Evolutionary conservation across 768 basidiomycete species (phyloP).

Genomic region (Lentinula sp.): DNA sequence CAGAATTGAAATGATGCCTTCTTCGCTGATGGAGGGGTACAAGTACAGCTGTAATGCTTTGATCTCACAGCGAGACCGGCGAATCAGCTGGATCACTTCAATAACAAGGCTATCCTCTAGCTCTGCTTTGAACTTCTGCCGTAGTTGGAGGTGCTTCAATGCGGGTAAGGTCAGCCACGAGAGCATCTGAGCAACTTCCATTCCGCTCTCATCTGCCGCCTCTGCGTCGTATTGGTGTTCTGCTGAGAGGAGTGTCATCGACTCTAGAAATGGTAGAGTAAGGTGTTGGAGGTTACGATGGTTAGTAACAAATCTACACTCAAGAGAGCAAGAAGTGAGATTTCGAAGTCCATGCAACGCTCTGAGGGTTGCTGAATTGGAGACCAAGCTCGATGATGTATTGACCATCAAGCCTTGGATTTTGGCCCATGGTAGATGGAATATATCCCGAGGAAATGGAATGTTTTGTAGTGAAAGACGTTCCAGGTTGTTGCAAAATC

Average conservation of each 20-base stretch:
- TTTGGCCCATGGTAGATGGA: neutral
- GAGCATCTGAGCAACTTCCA: neutral
- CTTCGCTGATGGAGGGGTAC: neutral
- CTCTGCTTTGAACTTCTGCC: neutral
- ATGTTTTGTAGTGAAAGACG: neutral
- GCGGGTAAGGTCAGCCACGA: neutral
- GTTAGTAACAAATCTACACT: neutral
- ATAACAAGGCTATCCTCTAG: neutral
- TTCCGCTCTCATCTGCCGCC: neutral
- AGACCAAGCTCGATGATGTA: neutral
- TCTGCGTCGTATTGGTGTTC: neutral
- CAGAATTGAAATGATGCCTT: neutral
- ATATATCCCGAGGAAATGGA: neutral
- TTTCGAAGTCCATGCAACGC: neutral
- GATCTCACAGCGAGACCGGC: neutral
- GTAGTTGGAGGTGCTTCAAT: neutral
- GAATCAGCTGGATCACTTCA: neutral
- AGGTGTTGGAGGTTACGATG: neutral
- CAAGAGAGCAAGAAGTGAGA: neutral
- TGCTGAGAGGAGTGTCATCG: neutral
- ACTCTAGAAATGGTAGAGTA: neutral
- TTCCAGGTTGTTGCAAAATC: neutral
- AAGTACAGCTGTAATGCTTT: neutral
- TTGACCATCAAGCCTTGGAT: neutral
- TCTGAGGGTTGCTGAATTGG: neutral